These are phyloP conservation scores for Lentinus tigrinus DNA, from an alignment of 768 basidiomycete species.

Conservation along the genomic window DNA sequence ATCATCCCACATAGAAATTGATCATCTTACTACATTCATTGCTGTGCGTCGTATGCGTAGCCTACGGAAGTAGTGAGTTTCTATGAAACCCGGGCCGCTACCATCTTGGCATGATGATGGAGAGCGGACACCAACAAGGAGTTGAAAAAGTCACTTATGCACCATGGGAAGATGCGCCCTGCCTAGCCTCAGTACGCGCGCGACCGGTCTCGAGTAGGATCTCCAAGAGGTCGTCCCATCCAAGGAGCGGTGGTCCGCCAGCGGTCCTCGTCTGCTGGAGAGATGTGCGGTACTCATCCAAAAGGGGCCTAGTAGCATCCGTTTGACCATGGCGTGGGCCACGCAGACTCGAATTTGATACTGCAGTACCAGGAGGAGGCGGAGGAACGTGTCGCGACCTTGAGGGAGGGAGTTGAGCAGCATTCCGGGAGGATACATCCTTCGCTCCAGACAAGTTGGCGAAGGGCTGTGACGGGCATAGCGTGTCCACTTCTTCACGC, in stretches of 20 bases:
- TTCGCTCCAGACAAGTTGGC: background rate
- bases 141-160: no score
- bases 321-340: background rate
- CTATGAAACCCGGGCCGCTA: no score
- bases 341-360: background rate
- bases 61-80: no score
- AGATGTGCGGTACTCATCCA: background rate
- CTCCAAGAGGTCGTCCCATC: slow-evolving; percentile 8
- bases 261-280: slow-evolving; percentile 6
- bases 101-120: no score
- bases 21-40: no score
- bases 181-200: background rate
- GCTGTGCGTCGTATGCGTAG: no score
- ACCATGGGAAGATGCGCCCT: no score
- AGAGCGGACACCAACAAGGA: no score
- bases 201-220: slow-evolving; percentile 15
- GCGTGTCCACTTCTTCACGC: background rate
- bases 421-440: background rate
- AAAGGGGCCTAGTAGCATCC: background rate
- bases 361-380: background rate
- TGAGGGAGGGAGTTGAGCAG: no score
- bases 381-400: no score
- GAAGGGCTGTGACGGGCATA: no score
- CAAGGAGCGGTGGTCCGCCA: slow-evolving; percentile 15
- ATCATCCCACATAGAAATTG: no score